phyloP scores from a whole-genome alignment of 345 rosid genomes.

The Brassica cretica region DNA sequence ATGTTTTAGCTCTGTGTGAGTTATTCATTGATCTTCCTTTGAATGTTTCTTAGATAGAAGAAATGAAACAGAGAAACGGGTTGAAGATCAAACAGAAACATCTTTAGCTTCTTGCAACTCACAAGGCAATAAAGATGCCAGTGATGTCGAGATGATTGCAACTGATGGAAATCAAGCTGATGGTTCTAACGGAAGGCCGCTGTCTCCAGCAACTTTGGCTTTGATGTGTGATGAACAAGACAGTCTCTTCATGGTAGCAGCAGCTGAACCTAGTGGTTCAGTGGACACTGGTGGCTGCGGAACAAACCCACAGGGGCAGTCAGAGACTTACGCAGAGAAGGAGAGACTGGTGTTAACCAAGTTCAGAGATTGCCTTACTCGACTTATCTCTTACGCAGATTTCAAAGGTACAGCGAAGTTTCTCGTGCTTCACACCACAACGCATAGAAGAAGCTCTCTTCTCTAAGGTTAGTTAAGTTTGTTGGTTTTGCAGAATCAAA shows the following conservation, averaged over 20 bases:
- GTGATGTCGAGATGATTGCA: conserved; percentile 47
- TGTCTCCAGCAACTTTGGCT: conserved; percentile 98
- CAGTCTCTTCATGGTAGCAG: conserved; percentile 68
- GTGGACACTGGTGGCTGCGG: conserved; percentile 47
- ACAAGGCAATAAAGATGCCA: conserved; percentile 47
- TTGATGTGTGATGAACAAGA: conserved; percentile 99
- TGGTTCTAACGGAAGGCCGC: conserved; percentile 66
- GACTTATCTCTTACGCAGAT: conserved; percentile 82
- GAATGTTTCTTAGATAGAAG: conserved; percentile 48
- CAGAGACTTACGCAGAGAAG: conserved; percentile 76
- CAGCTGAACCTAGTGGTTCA: conserved; percentile 64
- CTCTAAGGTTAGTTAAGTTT: conserved; percentile 4
- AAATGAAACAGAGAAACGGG: conserved; percentile 51
- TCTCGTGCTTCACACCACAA: not conserved
- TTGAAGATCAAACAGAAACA: conserved; percentile 50
- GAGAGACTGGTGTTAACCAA: conserved; percentile 73
- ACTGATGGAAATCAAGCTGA: conserved; percentile 56
- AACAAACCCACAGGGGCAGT: conserved; percentile 54
- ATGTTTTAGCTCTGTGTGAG: not conserved
- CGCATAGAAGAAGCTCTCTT: not conserved
- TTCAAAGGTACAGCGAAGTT: conserved; percentile 53
- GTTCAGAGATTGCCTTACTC: conserved; percentile 84
- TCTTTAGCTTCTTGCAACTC: conserved; percentile 56
- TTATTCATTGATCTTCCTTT: conserved; percentile 1
- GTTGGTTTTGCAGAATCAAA: conserved; percentile 58